A percentile compares a stretch with the other conserved stretches of the same genome.
These are phyloP conservation scores for Yarrowia deformans DNA, from an alignment of 805 yeast species.

Conservation along the genomic window DNA sequence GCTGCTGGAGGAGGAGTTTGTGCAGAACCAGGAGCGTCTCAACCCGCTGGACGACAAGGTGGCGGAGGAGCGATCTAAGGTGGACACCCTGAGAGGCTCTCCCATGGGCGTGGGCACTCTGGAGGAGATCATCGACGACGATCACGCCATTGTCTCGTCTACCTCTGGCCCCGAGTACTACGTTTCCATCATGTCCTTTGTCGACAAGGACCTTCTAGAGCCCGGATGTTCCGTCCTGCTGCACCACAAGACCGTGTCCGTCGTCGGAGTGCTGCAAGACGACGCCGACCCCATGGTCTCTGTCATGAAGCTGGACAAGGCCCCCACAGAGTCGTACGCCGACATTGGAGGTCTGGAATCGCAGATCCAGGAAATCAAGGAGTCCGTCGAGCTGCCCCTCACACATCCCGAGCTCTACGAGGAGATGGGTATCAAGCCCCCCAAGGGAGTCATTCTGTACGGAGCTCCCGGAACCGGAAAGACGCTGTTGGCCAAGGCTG, in stretches of 20 bases:
- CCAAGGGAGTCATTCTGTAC: constrained; percentile 95
- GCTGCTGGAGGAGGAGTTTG: constrained; percentile 93
- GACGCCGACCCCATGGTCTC: constrained; percentile 98
- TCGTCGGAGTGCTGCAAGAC: constrained; percentile 98
- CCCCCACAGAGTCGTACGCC: constrained; percentile 95
- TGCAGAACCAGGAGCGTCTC: constrained; percentile 89
- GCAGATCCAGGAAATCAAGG: constrained; percentile 97
- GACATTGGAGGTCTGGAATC: constrained; percentile 96
- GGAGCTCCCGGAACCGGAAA: constrained; percentile 99
- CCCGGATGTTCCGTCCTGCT: constrained; percentile 96
- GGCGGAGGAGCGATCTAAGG: constrained; percentile 92
- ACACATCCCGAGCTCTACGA: constrained; percentile 97
- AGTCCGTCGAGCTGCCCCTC: constrained; percentile 92
- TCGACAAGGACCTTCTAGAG: constrained; percentile 92
- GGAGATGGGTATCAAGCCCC: constrained; percentile 98
- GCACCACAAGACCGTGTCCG: constrained; percentile 93
- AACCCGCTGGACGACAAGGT: constrained; percentile 97
- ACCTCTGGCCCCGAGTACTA: constrained; percentile 97
- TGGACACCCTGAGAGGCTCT: constrained; percentile 93
- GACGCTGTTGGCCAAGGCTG: constrained; percentile 94
- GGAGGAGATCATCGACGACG: constrained; percentile 97
- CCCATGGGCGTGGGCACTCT: constrained; percentile 97
- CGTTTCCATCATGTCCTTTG: constrained; percentile 94
- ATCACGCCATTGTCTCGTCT: constrained; percentile 96
- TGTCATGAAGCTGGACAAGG: constrained; percentile 96